Evolutionary conservation across 169 alveolate species (phyloP), one percentile per base, ranked within the genome.

Genomic region (Plasmodium adleri): DNA sequence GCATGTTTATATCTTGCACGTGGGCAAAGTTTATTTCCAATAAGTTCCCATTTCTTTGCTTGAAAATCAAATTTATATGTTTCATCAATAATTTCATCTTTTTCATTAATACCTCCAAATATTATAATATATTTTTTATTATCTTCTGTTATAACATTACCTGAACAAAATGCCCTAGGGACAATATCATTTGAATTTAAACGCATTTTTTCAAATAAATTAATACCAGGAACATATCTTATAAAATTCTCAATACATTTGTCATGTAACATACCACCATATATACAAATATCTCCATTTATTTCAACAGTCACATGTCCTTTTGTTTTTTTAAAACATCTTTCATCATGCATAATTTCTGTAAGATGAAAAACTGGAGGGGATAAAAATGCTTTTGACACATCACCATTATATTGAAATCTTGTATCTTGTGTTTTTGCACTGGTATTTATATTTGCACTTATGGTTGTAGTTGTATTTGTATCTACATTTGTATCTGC

Each of bases 321-420:
- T 39, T 70, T 59, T 49, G 71, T 85, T 85, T 52, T 85, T 70
- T 85, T 85, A 32, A 85, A 85, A 50, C 92, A 85, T 47, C 32
- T 85, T 28, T 70, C 92, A 71, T 85, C 63, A 54, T 85, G 92
- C 87, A 85, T 85, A 15, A 85, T 72, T 71, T 85, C 88, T 47
- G 92, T 85, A 60, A 85, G 47, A 72, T 85, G 92, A 39, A 85
- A 85, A 49, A 32, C 92, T 3, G 92, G 92, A 5, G 92, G 92
- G 12, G 92, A 85, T 12, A 58, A 66, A 85, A 85, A 85, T 0
- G 87, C 92, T 66, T 67, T 52, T 17, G 92, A 85, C 22, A 50
- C 52, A 1, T 47, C 74, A 22, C 24, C 70, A 85, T 72, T 72
- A 39, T 39, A 39, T 39, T 39, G 47, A 39, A 39, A 5, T 1